Percentiles rank a stretch among this genome's conserved stretches.
Evolutionary conservation across 2,329 filamentous ascomycete genomes (phyloP).

Genomic region (Alternaria tenuissima): DNA sequence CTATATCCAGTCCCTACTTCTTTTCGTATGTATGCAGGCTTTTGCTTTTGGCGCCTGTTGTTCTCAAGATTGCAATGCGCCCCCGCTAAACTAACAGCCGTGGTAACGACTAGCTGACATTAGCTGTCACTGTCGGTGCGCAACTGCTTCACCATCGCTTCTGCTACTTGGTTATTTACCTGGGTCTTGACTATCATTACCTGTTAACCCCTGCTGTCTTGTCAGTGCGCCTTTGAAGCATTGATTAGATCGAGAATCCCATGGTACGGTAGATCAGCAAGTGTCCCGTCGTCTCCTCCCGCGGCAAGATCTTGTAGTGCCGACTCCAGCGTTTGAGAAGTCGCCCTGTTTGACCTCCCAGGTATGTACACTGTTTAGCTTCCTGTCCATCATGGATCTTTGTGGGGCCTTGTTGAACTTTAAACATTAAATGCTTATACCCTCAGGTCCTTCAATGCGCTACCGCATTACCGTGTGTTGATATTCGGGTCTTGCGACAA

Average conservation of each 20-base stretch:
- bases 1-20: slow-evolving; percentile 42
- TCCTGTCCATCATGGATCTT: slow-evolving; percentile 22
- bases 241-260: slow-evolving; percentile 40
- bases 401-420: slow-evolving; percentile 33
- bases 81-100: slow-evolving; percentile 27
- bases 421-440: slow-evolving; percentile 42
- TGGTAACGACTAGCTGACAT: slow-evolving; percentile 36
- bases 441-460: slow-evolving; percentile 42
- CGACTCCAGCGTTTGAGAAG: slow-evolving; percentile 48
- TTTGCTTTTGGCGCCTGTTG: slow-evolving; percentile 44
- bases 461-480: slow-evolving; percentile 30
- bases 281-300: slow-evolving; percentile 44
- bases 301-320: slow-evolving; percentile 44
- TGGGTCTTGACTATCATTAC: slow-evolving; percentile 30
- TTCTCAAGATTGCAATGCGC: slow-evolving; percentile 38
- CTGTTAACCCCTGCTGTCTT: slow-evolving; percentile 40
- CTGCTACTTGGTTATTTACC: slow-evolving; percentile 26
- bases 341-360: slow-evolving; percentile 36
- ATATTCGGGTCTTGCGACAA: slow-evolving; percentile 39
- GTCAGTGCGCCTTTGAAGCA: slow-evolving; percentile 38
- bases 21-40: slow-evolving; percentile 37
- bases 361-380: slow-evolving; percentile 40
- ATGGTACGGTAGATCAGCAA: slow-evolving; percentile 47
- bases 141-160: slow-evolving; percentile 34
- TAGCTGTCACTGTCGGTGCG: slow-evolving; percentile 35